Conservation (phyloP, 768 basidiomycete genomes). For the Mycena leptocephala region DNA sequence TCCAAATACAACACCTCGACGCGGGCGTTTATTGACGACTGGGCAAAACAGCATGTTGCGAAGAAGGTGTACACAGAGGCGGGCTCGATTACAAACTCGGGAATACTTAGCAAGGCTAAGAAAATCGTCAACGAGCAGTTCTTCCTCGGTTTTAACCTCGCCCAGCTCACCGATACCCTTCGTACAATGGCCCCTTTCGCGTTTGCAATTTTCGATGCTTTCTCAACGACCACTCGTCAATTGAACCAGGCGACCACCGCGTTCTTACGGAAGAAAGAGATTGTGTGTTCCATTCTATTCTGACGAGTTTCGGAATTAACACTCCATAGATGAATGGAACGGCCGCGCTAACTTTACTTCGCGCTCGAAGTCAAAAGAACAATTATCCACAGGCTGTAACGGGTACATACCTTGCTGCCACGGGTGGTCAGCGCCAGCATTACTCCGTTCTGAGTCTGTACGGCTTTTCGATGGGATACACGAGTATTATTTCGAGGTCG, state of each 20-base stretch:
- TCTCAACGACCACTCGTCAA: neutral
- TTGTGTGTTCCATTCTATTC: neutral
- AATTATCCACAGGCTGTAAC: neutral
- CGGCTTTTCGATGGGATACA: neutral
- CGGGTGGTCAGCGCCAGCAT: neutral
- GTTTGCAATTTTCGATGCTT: neutral
- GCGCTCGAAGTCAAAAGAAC: neutral
- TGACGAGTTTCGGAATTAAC: neutral
- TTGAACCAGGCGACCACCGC: neutral
- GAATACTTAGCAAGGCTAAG: constrained; percentile 7
- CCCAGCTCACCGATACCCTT: neutral
- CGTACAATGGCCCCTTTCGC: neutral
- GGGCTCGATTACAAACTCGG: neutral
- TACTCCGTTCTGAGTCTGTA: neutral
- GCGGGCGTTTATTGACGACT: neutral
- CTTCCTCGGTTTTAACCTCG: constrained; percentile 21
- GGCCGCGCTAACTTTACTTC: neutral
- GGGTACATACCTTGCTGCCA: neutral
- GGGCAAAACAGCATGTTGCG: neutral
- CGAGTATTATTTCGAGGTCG: neutral
- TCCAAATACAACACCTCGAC: neutral
- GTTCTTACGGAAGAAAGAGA: neutral
- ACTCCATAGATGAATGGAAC: neutral
- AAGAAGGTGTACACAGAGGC: neutral
- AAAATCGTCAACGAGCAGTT: constrained; percentile 28